These are phyloP conservation scores for California macrophylla DNA, from an alignment of 441 rosid genomes.

Conservation along the genomic window DNA sequence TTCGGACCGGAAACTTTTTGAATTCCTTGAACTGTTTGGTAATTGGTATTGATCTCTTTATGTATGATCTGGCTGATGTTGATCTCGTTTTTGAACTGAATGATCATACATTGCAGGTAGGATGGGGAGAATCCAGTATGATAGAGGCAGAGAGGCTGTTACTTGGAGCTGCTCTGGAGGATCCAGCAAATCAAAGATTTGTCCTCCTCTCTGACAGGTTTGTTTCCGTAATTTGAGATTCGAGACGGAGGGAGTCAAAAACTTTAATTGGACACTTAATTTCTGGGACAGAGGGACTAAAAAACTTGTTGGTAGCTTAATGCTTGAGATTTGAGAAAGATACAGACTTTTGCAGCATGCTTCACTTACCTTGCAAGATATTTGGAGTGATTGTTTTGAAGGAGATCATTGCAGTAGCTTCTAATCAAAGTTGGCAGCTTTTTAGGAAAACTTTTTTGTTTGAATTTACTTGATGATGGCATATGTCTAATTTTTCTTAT, in stretches of 20 bases:
- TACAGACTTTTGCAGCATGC: neutral
- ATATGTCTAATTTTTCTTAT: conserved; percentile 2
- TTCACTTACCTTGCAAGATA: neutral
- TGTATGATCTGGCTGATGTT: neutral
- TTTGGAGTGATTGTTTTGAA: neutral
- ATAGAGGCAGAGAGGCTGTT: conserved; percentile 79
- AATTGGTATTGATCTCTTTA: neutral
- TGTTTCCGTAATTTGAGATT: neutral
- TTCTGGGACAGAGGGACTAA: neutral
- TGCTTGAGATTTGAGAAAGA: neutral
- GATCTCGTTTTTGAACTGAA: conserved; percentile 2
- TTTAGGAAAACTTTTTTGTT: neutral
- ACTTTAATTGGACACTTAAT: neutral
- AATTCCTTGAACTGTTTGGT: neutral
- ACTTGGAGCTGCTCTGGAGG: conserved; percentile 58
- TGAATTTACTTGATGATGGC: neutral
- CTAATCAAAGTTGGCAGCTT: neutral
- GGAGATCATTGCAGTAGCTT: neutral
- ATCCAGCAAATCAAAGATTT: conserved; percentile 80
- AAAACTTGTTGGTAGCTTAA: neutral
- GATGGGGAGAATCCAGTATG: conserved; percentile 91
- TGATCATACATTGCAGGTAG: conserved; percentile 38
- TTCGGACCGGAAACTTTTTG: neutral
- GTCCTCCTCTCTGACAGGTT: conserved; percentile 91
- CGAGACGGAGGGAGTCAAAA: no score